Evolutionary conservation across 441 rosid genomes (phyloP).

Genomic region (Syzygium malaccense): DNA sequence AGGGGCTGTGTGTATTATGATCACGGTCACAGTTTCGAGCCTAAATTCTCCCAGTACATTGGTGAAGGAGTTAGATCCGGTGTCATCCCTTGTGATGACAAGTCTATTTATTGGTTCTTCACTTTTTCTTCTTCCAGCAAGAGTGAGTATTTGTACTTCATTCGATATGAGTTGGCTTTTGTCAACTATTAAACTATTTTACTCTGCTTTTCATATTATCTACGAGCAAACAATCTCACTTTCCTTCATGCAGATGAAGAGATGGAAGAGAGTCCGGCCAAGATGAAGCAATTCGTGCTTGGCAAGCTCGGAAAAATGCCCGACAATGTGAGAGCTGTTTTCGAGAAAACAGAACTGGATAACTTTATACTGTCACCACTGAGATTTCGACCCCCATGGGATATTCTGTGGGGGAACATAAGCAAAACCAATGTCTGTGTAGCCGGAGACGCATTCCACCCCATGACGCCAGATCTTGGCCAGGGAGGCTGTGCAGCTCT

Average conservation of each 20-base stretch:
- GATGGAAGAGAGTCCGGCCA: slow-evolving; percentile 26
- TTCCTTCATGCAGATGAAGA: slow-evolving; percentile 18
- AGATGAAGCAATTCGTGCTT: slow-evolving; percentile 39
- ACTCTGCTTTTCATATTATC: not conserved
- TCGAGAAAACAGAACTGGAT: slow-evolving; percentile 32
- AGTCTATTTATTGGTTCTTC: not conserved
- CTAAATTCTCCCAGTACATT: not conserved
- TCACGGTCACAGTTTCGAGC: not conserved
- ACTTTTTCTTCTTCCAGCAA: slow-evolving; percentile 26
- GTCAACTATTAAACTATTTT: not conserved
- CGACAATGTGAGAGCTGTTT: slow-evolving; percentile 17
- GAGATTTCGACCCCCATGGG: slow-evolving; percentile 58
- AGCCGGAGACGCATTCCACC: slow-evolving; percentile 74
- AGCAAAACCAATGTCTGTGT: slow-evolving; percentile 58
- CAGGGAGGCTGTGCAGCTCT: slow-evolving; percentile 67
- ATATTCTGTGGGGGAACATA: slow-evolving; percentile 53
- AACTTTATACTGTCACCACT: slow-evolving; percentile 22
- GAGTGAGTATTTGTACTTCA: slow-evolving; percentile 6
- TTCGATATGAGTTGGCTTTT: not conserved
- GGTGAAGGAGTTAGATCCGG: slow-evolving; percentile 3
- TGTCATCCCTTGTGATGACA: not conserved
- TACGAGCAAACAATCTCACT: not conserved
- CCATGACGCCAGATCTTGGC: slow-evolving; percentile 73
- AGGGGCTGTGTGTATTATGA: not conserved
- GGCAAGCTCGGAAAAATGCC: slow-evolving; percentile 26